Base-by-base conservation (phyloP, 768 basidiomycete genomes). In the Leccinum pellstonianum region DNA sequence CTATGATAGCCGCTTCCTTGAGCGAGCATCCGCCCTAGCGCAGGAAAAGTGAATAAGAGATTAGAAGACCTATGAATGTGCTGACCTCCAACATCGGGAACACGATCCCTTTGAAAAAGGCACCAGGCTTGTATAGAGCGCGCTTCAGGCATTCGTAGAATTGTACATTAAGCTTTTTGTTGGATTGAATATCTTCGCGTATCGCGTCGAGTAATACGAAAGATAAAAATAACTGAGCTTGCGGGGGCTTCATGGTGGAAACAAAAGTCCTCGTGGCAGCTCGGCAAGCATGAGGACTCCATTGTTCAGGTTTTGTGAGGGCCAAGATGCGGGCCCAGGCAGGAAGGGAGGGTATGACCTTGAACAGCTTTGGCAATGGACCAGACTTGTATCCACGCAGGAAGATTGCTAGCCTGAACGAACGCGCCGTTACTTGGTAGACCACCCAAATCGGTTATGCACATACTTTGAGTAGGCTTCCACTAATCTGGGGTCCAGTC, bases 101-200 rank as follows among this genome's bases (percentile, higher is more conserved):
- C 38, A 99, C 81, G 58, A 99, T 87, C 4, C 96, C 97, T 73
- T 99, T 98, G 82, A 98, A 98, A 73, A 98, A 98, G 1, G 97
- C 96, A 4, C 90, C 91, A 3, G 97, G 97, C 74, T 98, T 99
- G 75, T 96, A 98, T 59, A 98, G 75, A 5, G 93, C 84, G 66
- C 93, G 87, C 74, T 93, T 95, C 65, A 99, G 72, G n/a, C 88
- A 87, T 72, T 95, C 91, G 67, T 95, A 99, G 62, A 94, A 90
- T 61, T 99, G 97, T 15, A 93, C 90, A 70, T 93, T 90, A 59
- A 99, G 79, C 68, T 94, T 97, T 64, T 92, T 89, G 70, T 93
- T 86, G 60, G 86, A 82, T 58, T 80, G 80, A 63, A 99, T 96
- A 73, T 98, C 93, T 62, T 93, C 90, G 46, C 94, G 80, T 54